Conservation (phyloP, 805 yeast species). For the Metschnikowia drakensbergensis region DNA sequence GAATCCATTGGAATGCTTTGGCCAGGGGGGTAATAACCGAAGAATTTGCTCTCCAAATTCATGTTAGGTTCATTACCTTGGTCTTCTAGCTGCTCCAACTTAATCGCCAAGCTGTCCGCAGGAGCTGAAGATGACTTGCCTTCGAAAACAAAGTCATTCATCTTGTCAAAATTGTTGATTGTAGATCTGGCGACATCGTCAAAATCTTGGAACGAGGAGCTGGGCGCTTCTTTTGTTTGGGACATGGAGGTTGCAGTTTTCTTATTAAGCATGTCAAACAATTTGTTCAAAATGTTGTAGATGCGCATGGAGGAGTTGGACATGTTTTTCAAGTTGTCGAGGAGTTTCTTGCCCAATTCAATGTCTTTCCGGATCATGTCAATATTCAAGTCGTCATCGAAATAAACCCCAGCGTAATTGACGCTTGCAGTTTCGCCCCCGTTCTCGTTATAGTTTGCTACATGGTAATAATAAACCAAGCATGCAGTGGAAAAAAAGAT, state of each 20-base stretch:
- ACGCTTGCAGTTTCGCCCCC: conserved; percentile 25
- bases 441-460: conserved; percentile 33
- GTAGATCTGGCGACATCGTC: conserved; percentile 23
- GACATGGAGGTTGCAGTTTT: conserved; percentile 52
- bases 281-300: conserved; percentile 70
- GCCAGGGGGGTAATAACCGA: neutral
- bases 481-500: conserved; percentile 87
- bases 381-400: conserved; percentile 43
- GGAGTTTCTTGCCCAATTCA: conserved; percentile 71
- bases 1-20: neutral
- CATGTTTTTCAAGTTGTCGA: conserved; percentile 66
- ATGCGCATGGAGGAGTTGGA: conserved; percentile 79
- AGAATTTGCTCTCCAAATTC: neutral
- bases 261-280: conserved; percentile 74
- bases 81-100: neutral
- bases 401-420: conserved; percentile 43
- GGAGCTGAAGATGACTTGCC: neutral
- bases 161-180: conserved; percentile 27
- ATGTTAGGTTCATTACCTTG: neutral
- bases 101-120: neutral
- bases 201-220: conserved; percentile 11
- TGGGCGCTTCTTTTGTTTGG: conserved; percentile 11
- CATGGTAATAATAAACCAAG: conserved; percentile 72
- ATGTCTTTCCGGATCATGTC: conserved; percentile 68
- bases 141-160: conserved; percentile 20